phyloP scores from a whole-genome alignment of 768 basidiomycete species.

The Kwoniella dendrophila region DNA sequence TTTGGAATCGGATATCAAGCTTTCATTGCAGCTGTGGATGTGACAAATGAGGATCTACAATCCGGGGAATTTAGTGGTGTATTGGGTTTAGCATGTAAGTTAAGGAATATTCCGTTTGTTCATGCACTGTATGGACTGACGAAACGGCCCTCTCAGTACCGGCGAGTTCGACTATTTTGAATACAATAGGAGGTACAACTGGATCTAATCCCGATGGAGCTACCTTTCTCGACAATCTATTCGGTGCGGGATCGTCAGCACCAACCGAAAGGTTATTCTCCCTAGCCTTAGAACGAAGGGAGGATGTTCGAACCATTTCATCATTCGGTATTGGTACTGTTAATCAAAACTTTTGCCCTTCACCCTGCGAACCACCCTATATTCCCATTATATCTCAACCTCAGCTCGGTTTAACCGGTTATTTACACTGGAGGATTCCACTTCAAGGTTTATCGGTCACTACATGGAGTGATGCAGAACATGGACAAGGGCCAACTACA shows the following conservation, averaged over 20 bases:
- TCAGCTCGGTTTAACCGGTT: constrained; percentile 42
- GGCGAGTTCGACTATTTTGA: constrained; percentile 50
- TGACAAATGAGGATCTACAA: constrained; percentile 47
- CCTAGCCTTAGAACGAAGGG: constrained; percentile 48
- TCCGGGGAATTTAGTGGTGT: constrained; percentile 50
- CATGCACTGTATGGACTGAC: too few species aligned
- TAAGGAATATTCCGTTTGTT: background rate
- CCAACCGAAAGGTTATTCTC: constrained; percentile 49
- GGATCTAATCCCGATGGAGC: constrained; percentile 52
- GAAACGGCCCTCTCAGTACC: too few species aligned
- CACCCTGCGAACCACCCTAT: constrained; percentile 45
- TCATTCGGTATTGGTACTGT: constrained; percentile 47
- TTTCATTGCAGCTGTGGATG: constrained; percentile 43
- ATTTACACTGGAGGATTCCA: constrained; percentile 50
- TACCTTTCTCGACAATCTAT: constrained; percentile 54
- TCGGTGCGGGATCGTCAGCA: constrained; percentile 46
- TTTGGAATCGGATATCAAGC: constrained; percentile 54
- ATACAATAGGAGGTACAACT: constrained; percentile 49
- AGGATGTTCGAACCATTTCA: constrained; percentile 50
- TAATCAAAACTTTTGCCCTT: constrained; percentile 36
- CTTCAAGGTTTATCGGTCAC: constrained; percentile 41
- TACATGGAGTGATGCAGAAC: constrained; percentile 34
- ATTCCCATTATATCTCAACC: constrained; percentile 50
- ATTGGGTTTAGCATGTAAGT: constrained; percentile 50
- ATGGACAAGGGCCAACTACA: constrained; percentile 23